Evolutionary conservation across 257 asterid genomes (phyloP).

Genomic region (Solanum stenotomum): DNA sequence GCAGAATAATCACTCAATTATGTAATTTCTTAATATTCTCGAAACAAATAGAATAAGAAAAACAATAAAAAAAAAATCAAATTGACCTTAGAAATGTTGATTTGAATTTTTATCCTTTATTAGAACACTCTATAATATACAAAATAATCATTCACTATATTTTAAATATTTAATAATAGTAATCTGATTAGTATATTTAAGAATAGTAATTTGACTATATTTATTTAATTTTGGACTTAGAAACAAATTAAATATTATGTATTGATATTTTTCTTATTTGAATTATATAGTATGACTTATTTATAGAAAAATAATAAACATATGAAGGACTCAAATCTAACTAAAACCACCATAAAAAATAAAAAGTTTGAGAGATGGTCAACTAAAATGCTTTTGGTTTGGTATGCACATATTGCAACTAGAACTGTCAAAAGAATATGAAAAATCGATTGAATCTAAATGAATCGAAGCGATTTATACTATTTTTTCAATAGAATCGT

Average conservation of each 20-base stretch:
- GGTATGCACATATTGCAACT: not conserved
- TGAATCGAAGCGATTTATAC: accelerated
- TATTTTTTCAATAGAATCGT: no score
- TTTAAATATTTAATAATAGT: no score
- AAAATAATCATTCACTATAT: not conserved
- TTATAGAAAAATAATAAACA: no score
- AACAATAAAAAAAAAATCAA: not conserved
- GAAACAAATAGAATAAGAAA: not conserved
- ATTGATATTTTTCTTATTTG: not conserved
- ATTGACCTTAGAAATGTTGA: no score
- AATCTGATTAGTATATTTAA: no score
- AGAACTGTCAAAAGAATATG: no score
- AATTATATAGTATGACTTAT: not conserved
- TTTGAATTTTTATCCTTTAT: not conserved
- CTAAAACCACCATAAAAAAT: not conserved
- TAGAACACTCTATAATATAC: no score
- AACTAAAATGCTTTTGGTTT: not conserved
- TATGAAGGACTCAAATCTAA: not conserved
- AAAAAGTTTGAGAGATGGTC: not conserved
- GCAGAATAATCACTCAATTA: not conserved
- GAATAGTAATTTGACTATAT: not conserved
- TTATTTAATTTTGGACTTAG: no score
- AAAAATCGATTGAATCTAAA: no score
- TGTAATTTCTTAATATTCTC: not conserved
- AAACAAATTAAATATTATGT: not conserved